Evolutionary conservation across 2,329 filamentous ascomycete species (phyloP), one percentile per base, ranked within the genome.

Genomic region (Aureobasidium lini): DNA sequence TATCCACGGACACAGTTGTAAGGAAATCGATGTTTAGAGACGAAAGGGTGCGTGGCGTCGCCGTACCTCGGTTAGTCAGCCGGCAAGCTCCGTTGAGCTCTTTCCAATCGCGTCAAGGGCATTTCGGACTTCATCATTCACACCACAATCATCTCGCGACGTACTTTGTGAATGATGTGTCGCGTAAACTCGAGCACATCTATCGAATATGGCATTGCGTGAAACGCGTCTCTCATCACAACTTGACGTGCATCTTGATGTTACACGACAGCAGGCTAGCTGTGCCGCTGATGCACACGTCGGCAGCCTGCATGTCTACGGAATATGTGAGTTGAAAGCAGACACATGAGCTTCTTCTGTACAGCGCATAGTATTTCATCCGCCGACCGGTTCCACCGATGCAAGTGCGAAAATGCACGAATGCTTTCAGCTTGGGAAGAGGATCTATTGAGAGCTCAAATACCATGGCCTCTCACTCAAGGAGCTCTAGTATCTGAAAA

Each of bases 231-330:
- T 23, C 18, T 23, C 29, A 32, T 9, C 9, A 2, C 6, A 47
- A 32, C 4, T 5, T 23, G 46, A 16, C 29, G 9, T 32, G 44
- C n/a, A 18, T 10, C 29, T 29, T 15, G 4, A 56, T 44, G 52
- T 56, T 56, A 37, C 52, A 56, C 52, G 36, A 28, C 49, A 42
- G 42, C 40, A 44, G 39, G 15, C 39, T 36, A 44, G 40, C 50
- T 54, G 52, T 36, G 52, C 31, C 40, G 31, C 39, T 36, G 29
- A 34, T 56, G 52, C 52, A 44, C 34, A 18, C 40, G 16, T 28
- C 39, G 31, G 52, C 52, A 15, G 31, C 42, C 31, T 56, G 52
- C 31, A 56, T 53, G n/a, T 18, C 6, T 28, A 42, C 7, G n/a
- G 23, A 3, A 3, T 2, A 23, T 23, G 23, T 23, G 23, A 23